A percentile compares a stretch with the other conserved stretches of the same genome.
phyloP scores from a whole-genome alignment of 257 asterid genomes.

The Fraxinus quadrangulata region DNA sequence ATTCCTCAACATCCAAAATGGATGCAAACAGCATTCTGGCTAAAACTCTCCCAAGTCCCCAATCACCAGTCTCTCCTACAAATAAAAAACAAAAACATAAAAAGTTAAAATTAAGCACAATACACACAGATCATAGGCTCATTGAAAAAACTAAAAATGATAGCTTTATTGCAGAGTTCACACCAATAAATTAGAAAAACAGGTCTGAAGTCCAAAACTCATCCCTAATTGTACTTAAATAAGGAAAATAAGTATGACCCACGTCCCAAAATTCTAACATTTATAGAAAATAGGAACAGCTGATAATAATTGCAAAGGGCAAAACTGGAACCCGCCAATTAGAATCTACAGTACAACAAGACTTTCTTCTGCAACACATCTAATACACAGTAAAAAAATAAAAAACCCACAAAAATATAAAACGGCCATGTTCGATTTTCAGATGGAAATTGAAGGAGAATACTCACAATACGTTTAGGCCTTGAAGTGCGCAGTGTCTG shows the following conservation, averaged over 20 bases:
- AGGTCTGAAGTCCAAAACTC: neutral
- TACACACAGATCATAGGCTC: conserved; percentile 1
- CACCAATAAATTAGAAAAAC: neutral
- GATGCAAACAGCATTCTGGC: conserved; percentile 36
- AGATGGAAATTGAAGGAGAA: conserved; percentile 8
- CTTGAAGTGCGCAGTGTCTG: conserved; percentile 16
- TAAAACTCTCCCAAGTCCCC: neutral
- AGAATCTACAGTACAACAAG: conserved; percentile 15
- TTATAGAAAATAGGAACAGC: conserved; percentile 6
- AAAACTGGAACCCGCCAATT: conserved; percentile 29
- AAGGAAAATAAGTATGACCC: conserved; percentile 14
- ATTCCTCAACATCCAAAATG: conserved; percentile 54
- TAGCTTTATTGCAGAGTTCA: conserved; percentile 21
- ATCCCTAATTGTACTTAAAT: neutral
- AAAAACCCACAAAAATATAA: conserved; percentile 16
- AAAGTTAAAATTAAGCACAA: neutral
- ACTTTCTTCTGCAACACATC: conserved; percentile 24
- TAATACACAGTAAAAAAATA: conserved; percentile 12
- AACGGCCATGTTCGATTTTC: conserved; percentile 18
- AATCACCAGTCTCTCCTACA: conserved; percentile 27
- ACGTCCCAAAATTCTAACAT: conserved; percentile 13
- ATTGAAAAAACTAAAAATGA: conserved; percentile 11
- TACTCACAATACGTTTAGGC: conserved; percentile 43
- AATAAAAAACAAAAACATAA: conserved; percentile 6
- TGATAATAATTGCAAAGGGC: conserved; percentile 13